These are phyloP conservation scores for Gossypium lobatum DNA, from an alignment of 441 rosid species.

Conservation along the genomic window DNA sequence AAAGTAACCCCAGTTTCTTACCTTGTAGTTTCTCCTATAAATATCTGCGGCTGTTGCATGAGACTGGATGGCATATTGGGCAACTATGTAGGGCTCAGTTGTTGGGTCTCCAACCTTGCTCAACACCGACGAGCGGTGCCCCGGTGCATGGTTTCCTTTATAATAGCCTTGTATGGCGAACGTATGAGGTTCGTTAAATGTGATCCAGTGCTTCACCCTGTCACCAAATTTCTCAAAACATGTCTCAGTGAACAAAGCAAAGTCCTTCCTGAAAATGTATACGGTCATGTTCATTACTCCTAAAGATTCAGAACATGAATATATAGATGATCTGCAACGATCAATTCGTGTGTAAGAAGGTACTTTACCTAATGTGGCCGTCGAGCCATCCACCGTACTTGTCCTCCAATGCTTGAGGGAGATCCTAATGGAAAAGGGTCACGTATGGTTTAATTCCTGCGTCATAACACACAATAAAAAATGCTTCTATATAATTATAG, in stretches of 20 bases:
- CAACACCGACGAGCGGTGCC: slow-evolving; percentile 43
- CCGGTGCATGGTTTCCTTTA: slow-evolving; percentile 55
- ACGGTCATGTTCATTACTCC: not conserved
- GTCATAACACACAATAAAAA: not conserved
- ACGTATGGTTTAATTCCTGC: slow-evolving; percentile 68
- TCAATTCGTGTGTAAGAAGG: not conserved
- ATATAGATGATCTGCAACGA: not conserved
- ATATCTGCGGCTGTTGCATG: slow-evolving; percentile 47
- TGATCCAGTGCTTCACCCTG: slow-evolving; percentile 64
- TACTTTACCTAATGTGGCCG: slow-evolving; percentile 45
- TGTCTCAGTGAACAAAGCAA: slow-evolving; percentile 48
- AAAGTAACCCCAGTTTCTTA: not conserved
- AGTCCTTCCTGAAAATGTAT: slow-evolving; percentile 44
- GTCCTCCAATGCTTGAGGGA: slow-evolving; percentile 62
- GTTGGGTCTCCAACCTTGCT: slow-evolving; percentile 55
- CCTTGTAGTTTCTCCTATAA: slow-evolving; percentile 52
- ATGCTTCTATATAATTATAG: slow-evolving; percentile 1
- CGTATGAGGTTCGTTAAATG: slow-evolving; percentile 68
- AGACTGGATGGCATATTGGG: slow-evolving; percentile 49
- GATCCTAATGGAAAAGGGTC: slow-evolving; percentile 72
- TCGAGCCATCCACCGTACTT: slow-evolving; percentile 60
- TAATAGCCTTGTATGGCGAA: slow-evolving; percentile 60
- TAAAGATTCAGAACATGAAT: too few species aligned
- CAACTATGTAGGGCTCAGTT: slow-evolving; percentile 68
- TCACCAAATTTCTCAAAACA: slow-evolving; percentile 69